A percentile compares a stretch with the other conserved stretches of the same genome.
phyloP scores from a whole-genome alignment of 495 filamentous ascomycete genomes.

The Opeltia flavorubescens region DNA sequence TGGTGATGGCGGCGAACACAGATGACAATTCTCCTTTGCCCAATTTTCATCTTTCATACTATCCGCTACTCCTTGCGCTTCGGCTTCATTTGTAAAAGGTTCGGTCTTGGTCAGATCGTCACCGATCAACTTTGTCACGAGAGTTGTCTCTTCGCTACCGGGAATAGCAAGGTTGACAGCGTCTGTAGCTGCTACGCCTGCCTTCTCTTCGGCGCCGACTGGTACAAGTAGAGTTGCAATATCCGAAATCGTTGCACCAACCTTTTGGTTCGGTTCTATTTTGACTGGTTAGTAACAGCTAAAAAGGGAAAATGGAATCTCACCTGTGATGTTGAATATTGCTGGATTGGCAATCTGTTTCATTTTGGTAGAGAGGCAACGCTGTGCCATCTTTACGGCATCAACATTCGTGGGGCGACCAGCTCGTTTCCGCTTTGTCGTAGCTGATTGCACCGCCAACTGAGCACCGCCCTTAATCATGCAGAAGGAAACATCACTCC shows the following conservation, averaged over 20 bases:
- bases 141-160: background rate
- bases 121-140: background rate
- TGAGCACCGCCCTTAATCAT: background rate
- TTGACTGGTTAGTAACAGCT: background rate
- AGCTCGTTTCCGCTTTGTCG: background rate
- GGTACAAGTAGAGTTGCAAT: background rate
- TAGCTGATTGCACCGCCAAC: background rate
- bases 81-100: background rate
- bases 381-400: background rate
- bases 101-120: background rate
- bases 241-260: slow-evolving; percentile 1
- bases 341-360: background rate
- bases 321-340: slow-evolving; percentile 3
- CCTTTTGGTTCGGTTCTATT: background rate
- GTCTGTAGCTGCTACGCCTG: background rate
- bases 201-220: background rate
- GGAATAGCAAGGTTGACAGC: slow-evolving; percentile 1
- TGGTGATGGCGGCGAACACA: background rate
- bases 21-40: background rate
- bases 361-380: background rate
- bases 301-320: background rate
- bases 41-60: background rate
- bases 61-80: background rate
- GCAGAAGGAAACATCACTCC: background rate
- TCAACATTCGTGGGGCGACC: background rate